Evolutionary conservation across 2,329 filamentous ascomycete genomes (phyloP), one percentile per base, ranked within the genome.

Genomic region (Colletotrichum sp.): DNA sequence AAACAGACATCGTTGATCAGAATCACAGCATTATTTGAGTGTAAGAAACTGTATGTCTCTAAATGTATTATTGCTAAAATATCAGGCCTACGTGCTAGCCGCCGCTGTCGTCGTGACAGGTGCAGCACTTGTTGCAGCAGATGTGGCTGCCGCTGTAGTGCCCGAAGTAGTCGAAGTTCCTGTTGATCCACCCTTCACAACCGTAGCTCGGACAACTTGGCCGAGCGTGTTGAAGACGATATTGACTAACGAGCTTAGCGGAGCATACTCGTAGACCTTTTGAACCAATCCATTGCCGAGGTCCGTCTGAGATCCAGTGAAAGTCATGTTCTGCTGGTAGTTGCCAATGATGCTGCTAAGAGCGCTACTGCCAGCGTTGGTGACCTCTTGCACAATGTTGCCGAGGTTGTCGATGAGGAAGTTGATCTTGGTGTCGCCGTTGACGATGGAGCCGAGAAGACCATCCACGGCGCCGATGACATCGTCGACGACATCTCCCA

Each of bases 401-500:
- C 91, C 91, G 4, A 92, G 85, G 78, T 92, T 92, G 80, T 92
- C 91, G 75, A 93, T 86, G 52, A 91, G 77, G 84, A 91, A 91
- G 77, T 88, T 89, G 61, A 92, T 85, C 21, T 85, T 88, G 12
- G 84, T 89, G 77, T 88, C 88, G 66, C 90, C 89, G 77, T 91
- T 89, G 4, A 90, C 89, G 77, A 92, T 90, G 24, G 88, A 89
- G 10, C 91, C 91, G 4, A 93, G 86, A 36, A 93, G 83, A 1
- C 91, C 90, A 79, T 91, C 91, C 1, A 92, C 90, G 0, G 86
- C 90, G 28, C 90, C 90, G 13, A 92, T 86, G 9, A 92, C 89
- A 7, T 85, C 84, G 59, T 88, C 88, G 5, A 91, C 86, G 13
- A 92, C 80, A 63, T 87, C 86, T 0, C 87, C 89, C 4, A 89